phyloP scores from a whole-genome alignment of 768 basidiomycete genomes.

The Megacollybia marginata region DNA sequence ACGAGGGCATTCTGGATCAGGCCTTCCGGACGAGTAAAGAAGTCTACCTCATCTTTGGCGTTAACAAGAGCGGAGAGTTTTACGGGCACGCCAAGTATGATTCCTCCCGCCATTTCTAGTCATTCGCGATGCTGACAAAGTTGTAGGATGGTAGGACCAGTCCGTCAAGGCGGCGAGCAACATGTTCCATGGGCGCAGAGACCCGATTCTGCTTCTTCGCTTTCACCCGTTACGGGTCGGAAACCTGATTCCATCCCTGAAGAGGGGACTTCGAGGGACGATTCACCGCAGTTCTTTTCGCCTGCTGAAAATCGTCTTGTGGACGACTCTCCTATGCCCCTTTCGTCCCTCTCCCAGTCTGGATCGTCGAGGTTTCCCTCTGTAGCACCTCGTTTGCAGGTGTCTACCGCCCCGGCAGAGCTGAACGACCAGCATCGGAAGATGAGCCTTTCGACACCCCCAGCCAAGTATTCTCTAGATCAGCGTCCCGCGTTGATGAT shows the following conservation, averaged over 20 bases:
- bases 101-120: background rate
- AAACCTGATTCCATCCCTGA: constrained; percentile 7
- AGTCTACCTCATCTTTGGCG: constrained; percentile 86
- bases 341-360: too few relatives aligned
- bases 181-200: constrained; percentile 53
- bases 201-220: constrained; percentile 24
- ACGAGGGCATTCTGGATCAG: constrained; percentile 85
- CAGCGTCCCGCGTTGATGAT: too few relatives aligned
- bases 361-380: too few relatives aligned
- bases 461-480: too few relatives aligned
- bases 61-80: constrained; percentile 92
- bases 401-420: too few relatives aligned
- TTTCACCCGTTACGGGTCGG: constrained; percentile 13
- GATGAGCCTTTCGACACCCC: too few relatives aligned
- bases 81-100: constrained; percentile 83
- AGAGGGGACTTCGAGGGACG: constrained; percentile 1
- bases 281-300: too few relatives aligned
- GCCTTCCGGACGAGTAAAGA: constrained; percentile 88
- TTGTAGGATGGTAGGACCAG: constrained; percentile 62
- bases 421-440: too few relatives aligned
- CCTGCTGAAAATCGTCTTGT: too few relatives aligned
- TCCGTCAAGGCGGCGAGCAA: constrained; percentile 43
- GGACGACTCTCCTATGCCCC: too few relatives aligned
- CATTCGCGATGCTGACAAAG: too few relatives aligned
- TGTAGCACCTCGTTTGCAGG: too few relatives aligned